Base-by-base conservation (phyloP, 495 filamentous ascomycete species). In the Penicillium tannophilum region DNA sequence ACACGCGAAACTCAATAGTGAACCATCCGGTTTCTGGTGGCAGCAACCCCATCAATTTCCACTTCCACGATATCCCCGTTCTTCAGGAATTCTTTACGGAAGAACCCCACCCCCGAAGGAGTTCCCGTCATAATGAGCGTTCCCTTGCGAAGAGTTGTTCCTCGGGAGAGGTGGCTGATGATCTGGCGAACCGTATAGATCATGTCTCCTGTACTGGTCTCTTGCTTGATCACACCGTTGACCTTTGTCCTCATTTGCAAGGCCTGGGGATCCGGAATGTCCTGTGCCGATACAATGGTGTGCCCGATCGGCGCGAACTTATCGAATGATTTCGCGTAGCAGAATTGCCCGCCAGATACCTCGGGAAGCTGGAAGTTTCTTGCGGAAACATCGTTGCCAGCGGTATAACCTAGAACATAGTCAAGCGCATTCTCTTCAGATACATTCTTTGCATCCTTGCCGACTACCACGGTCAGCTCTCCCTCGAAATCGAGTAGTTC, bases 71-170 rank as follows among this genome's bases (percentile, higher is more conserved):
- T 70, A 69, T 84, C 82, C 0, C 75, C 79, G 59, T 83, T 60
- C 63, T 80, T 73, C 52, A 86, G 58, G 26, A 71, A 81, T 43
- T 74, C 72, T 47, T 72, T 73, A 63, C 76, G 24, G 67, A 79
- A 78, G 30, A 63, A 63, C 5, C 72, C 72, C 3, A 74, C 65
- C 1, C 72, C 72, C 8, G 65, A 56, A 20, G 78, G 79, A 65
- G 89, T 91, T 45, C 89, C 89, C 17, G 89, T 91, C 64, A 90
- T 89, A 46, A 92, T 88, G 23, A 90, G 43, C 65, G 90, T 88
- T 0, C 88, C 89, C 16, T 84, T 84, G 36, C 87, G 63, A 43
- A 91, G 65, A 4, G 88, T 90, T 20, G 84, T 89, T 35, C 88
- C 89, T 58, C 83, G 86, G 54, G 82, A 86, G 20, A 92, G 68